Percentiles rank a stretch among this genome's conserved stretches.
These are phyloP conservation scores for Neoboletus magnificus DNA, from an alignment of 768 basidiomycete genomes.

Conservation along the genomic window DNA sequence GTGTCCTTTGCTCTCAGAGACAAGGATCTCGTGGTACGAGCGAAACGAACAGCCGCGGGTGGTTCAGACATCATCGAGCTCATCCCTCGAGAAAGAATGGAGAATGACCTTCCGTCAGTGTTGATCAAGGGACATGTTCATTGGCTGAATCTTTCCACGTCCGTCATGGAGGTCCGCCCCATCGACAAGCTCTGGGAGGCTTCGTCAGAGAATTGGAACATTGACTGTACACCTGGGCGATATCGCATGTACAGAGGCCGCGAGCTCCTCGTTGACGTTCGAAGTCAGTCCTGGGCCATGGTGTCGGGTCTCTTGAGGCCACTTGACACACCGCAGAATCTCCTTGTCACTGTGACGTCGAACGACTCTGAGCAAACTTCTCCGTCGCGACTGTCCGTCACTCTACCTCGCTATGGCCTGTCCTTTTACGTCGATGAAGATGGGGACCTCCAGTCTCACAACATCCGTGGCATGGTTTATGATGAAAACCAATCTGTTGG, in stretches of 20 bases:
- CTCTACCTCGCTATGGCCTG: constrained; percentile 39
- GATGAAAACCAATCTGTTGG: constrained; percentile 38
- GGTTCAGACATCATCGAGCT: constrained; percentile 8
- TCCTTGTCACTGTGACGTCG: constrained; percentile 14
- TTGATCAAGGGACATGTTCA: constrained; percentile 21
- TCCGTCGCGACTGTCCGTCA: constrained; percentile 19
- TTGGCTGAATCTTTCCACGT: constrained; percentile 25
- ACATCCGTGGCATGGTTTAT: constrained; percentile 39
- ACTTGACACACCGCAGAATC: constrained; percentile 8
- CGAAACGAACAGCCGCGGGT: background rate
- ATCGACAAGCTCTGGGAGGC: constrained; percentile 14
- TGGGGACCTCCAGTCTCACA: constrained; percentile 35
- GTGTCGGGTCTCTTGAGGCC: constrained; percentile 13
- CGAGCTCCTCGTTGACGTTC: constrained; percentile 22
- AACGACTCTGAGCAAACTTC: background rate
- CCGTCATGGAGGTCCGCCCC: constrained; percentile 25
- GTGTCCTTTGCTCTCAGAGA: constrained; percentile 17
- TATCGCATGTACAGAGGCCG: background rate
- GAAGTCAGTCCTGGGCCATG: constrained; percentile 23
- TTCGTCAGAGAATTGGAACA: constrained; percentile 21
- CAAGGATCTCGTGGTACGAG: constrained; percentile 10
- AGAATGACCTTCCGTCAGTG: constrained; percentile 18
- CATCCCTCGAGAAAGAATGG: constrained; percentile 18
- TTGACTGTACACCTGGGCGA: constrained; percentile 4
- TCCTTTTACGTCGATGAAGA: constrained; percentile 35